A percentile compares a stretch with the other conserved stretches of the same genome.
phyloP scores from a whole-genome alignment of 139 green algal genomes.

The Coccomyxa sp. region DNA sequence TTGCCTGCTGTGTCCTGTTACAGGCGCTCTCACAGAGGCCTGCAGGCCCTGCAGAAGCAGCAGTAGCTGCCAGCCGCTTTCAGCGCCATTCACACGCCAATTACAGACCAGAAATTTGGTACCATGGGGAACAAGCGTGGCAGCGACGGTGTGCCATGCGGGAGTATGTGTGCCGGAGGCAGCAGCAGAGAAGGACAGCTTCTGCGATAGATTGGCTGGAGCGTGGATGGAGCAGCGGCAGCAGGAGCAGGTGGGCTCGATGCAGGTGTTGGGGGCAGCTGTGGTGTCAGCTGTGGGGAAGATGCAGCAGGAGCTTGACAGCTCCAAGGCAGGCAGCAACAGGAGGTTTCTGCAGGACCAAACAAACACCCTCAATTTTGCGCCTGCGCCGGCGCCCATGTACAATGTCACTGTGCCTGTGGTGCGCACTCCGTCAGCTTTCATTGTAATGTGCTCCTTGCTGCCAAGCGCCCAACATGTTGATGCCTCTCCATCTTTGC shows the following conservation, averaged over 20 bases:
- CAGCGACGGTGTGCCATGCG: background rate
- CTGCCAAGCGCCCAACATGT: no score
- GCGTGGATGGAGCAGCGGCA: no score
- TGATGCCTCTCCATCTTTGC: no score
- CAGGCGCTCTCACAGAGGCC: no score
- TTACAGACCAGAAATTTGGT: background rate
- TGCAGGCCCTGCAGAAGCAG: background rate
- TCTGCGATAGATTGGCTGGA: background rate
- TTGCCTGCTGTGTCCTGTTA: no score
- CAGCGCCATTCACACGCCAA: background rate
- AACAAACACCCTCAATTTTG: background rate
- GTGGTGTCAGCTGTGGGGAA: background rate
- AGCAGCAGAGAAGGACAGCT: background rate
- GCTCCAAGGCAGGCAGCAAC: background rate
- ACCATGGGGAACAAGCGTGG: no score
- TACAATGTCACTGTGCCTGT: no score
- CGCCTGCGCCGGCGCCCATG: background rate
- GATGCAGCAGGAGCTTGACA: background rate
- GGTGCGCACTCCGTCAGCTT: no score
- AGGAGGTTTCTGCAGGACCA: background rate
- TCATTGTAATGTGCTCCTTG: no score
- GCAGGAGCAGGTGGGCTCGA: no score
- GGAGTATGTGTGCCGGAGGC: background rate
- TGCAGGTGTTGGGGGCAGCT: background rate
- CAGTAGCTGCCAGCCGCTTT: background rate